phyloP scores from a whole-genome alignment of 1,284 basidiomycete species.

The Butyriboletus appendiculatus region DNA sequence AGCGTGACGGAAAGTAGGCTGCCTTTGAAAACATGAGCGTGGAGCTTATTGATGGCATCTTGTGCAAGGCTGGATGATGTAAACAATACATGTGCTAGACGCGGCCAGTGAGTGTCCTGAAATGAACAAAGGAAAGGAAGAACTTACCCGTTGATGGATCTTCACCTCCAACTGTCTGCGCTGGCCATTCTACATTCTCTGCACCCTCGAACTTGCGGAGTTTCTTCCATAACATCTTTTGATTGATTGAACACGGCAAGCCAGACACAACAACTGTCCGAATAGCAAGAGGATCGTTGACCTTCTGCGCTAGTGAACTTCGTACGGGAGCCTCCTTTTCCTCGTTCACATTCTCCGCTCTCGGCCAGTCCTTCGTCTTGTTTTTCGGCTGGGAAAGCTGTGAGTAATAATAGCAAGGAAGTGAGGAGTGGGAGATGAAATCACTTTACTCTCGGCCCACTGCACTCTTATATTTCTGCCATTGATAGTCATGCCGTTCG shows the following conservation, averaged over 20 bases:
- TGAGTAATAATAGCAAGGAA: slow-evolving; percentile 1
- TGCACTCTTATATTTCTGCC: slow-evolving; percentile 73
- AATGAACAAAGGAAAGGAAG: slow-evolving; percentile 2
- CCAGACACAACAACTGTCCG: slow-evolving; percentile 82
- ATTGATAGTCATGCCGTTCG: slow-evolving; percentile 57
- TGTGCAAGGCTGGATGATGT: slow-evolving; percentile 69
- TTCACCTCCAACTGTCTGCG: slow-evolving; percentile 47
- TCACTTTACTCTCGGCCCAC: slow-evolving; percentile 80
- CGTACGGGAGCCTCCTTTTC: slow-evolving; percentile 35
- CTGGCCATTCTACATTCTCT: slow-evolving; percentile 71
- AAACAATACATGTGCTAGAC: slow-evolving; percentile 77
- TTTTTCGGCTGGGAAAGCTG: slow-evolving; percentile 39
- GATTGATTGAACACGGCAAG: slow-evolving; percentile 66
- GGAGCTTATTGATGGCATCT: slow-evolving; percentile 79
- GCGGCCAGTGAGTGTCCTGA: slow-evolving; percentile 24
- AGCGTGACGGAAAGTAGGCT: slow-evolving; percentile 84
- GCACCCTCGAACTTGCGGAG: slow-evolving; percentile 77
- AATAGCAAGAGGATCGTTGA: slow-evolving; percentile 74
- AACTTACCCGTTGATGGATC: slow-evolving; percentile 39
- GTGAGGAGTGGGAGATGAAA: slow-evolving; percentile 1
- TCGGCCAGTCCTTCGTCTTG: slow-evolving; percentile 38
- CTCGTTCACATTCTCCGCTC: slow-evolving; percentile 33
- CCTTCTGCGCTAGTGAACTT: slow-evolving; percentile 36
- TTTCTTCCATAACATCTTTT: slow-evolving; percentile 87
- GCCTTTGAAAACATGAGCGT: slow-evolving; percentile 95